phyloP scores from a whole-genome alignment of 208 protist genomes.

The Leptomonas pyrrhocoris region DNA sequence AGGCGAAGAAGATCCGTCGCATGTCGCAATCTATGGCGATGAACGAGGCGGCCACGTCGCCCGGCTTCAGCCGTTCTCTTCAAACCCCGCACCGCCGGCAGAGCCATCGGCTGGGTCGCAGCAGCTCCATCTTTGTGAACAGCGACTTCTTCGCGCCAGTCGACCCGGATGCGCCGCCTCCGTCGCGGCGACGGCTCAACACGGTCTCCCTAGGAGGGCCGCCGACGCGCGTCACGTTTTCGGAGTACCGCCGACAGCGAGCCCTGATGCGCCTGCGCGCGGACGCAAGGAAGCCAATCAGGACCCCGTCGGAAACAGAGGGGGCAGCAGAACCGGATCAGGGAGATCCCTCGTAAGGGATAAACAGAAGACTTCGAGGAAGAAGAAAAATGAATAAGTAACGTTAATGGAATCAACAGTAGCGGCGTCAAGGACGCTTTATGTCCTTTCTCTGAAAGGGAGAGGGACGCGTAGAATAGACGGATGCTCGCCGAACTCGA shows the following conservation, averaged over 20 bases:
- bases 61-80: neutral
- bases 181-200: slow-evolving; percentile 17
- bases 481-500: too few relatives aligned
- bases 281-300: slow-evolving; percentile 7
- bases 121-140: slow-evolving; percentile 5
- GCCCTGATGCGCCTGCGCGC: slow-evolving; percentile 21
- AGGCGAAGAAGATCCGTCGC: slow-evolving; percentile 26
- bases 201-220: neutral
- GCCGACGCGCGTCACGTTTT: slow-evolving; percentile 26
- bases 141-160: neutral
- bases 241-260: slow-evolving; percentile 35
- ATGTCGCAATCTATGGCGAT: neutral
- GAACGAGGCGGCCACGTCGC: neutral
- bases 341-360: neutral
- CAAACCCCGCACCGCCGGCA: neutral
- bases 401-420: too few relatives aligned
- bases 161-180: neutral
- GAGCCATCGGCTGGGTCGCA: neutral
- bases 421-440: too few relatives aligned
- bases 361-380: too few relatives aligned
- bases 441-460: too few relatives aligned
- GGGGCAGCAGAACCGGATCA: slow-evolving; percentile 18
- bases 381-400: too few relatives aligned
- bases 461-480: too few relatives aligned
- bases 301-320: slow-evolving; percentile 18